Percentiles rank a stretch among this genome's conserved stretches.
phyloP scores from a whole-genome alignment of 768 basidiomycete genomes.

The Suillus discolor region DNA sequence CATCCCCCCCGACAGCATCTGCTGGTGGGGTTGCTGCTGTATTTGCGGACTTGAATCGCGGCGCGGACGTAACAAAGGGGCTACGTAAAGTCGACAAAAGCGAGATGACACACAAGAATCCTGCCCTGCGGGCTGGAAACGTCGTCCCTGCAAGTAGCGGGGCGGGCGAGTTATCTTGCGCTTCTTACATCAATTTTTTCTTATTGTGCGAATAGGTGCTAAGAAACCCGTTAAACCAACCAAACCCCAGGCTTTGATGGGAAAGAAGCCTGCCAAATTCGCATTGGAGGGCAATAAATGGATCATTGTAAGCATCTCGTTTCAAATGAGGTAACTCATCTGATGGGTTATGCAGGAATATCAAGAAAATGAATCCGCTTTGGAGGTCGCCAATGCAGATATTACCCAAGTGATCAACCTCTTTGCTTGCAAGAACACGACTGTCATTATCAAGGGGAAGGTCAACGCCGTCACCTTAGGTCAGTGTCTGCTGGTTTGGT shows the following conservation, averaged over 20 bases:
- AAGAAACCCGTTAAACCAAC: constrained; percentile 80
- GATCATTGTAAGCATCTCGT: constrained; percentile 66
- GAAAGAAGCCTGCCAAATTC: constrained; percentile 92
- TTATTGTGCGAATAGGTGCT: constrained; percentile 25
- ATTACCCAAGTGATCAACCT: constrained; percentile 86
- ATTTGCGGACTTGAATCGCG: constrained; percentile 89
- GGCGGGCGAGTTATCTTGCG: constrained; percentile 34
- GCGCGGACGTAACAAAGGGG: constrained; percentile 87
- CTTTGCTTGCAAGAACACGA: constrained; percentile 87
- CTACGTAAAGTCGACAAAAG: constrained; percentile 93
- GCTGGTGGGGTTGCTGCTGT: constrained; percentile 72
- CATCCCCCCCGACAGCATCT: constrained; percentile 45
- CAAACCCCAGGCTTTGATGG: constrained; percentile 80
- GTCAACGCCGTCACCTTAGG: constrained; percentile 91
- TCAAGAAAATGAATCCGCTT: constrained; percentile 75
- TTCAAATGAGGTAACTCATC: not conserved
- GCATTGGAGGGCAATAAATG: constrained; percentile 92
- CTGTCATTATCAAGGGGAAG: constrained; percentile 87
- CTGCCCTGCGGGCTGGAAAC: constrained; percentile 64
- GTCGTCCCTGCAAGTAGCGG: constrained; percentile 47
- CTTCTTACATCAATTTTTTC: constrained; percentile 9
- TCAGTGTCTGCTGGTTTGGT: constrained; percentile 34
- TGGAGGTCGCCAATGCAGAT: constrained; percentile 77
- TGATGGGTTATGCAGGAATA: constrained; percentile 65
- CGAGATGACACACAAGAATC: constrained; percentile 99